Conservation (phyloP, 2,329 filamentous ascomycete genomes). For the Fusarium sp. region DNA sequence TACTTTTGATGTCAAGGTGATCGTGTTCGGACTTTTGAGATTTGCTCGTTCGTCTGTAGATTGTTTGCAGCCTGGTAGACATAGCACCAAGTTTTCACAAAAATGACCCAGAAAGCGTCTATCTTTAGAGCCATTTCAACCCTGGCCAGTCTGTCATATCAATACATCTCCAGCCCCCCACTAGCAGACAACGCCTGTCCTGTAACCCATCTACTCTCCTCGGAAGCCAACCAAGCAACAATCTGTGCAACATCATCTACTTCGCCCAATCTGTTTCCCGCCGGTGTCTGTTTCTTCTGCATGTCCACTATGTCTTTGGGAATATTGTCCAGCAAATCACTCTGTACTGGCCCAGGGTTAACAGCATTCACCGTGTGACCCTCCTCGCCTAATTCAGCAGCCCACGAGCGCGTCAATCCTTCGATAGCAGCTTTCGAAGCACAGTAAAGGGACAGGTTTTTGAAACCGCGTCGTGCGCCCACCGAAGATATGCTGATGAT, state of each 20-base stretch:
- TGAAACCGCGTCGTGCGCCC: constrained; percentile 24
- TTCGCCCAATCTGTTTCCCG: constrained; percentile 64
- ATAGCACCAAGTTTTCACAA: no score
- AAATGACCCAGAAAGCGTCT: no score
- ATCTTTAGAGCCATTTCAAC: no score
- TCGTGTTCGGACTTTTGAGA: no score
- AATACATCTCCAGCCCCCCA: constrained; percentile 53
- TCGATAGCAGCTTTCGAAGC: constrained; percentile 36
- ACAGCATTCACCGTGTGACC: constrained; percentile 73
- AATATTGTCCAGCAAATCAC: constrained; percentile 66
- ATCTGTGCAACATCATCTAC: constrained; percentile 68
- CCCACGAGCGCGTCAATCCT: constrained; percentile 67
- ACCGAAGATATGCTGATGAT: constrained; percentile 37
- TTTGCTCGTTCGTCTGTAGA: no score
- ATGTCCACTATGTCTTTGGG: constrained; percentile 25
- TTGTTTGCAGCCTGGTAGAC: no score
- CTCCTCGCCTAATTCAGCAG: constrained; percentile 60
- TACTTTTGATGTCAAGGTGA: no score
- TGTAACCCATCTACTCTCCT: constrained; percentile 63
- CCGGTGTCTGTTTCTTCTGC: constrained; percentile 57
- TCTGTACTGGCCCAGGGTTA: constrained; percentile 70
- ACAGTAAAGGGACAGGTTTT: constrained; percentile 30
- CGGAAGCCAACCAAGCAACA: constrained; percentile 67
- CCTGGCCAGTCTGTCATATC: background rate
- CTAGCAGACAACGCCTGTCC: constrained; percentile 69